Evolutionary conservation across 1,139 yeast genomes (phyloP).

Genomic region (Candida sp.): DNA sequence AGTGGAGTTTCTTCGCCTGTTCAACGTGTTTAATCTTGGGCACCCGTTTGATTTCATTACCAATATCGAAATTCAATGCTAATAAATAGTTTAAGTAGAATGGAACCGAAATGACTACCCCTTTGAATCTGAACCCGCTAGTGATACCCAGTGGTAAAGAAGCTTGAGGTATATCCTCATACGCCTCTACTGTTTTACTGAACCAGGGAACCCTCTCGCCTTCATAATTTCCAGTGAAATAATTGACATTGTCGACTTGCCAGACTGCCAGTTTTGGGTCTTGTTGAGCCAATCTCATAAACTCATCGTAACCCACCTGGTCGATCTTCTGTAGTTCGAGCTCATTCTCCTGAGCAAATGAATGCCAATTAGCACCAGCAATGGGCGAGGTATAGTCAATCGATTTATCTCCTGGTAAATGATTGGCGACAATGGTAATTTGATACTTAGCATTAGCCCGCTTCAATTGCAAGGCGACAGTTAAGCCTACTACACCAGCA

Average conservation of each 20-base stretch:
- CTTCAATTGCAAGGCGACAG: conserved; percentile 32
- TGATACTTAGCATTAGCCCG: conserved; percentile 15
- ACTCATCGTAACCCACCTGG: conserved; percentile 33
- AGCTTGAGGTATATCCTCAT: conserved; percentile 17
- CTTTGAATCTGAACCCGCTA: conserved; percentile 41
- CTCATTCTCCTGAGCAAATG: conserved; percentile 37
- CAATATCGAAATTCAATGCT: conserved; percentile 32
- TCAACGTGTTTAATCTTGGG: conserved; percentile 19
- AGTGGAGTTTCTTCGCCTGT: conserved; percentile 23
- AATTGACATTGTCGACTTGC: conserved; percentile 22
- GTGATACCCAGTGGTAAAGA: conserved; percentile 30
- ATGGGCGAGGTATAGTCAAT: conserved; percentile 36
- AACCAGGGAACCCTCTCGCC: conserved; percentile 40
- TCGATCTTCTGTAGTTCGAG: conserved; percentile 32
- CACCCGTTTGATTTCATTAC: conserved; percentile 32
- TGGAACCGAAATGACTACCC: conserved; percentile 49
- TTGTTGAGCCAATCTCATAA: conserved; percentile 34
- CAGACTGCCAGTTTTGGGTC: conserved; percentile 48
- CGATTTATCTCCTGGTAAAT: conserved; percentile 38
- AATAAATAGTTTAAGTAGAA: conserved; percentile 46
- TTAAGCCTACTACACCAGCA: conserved; percentile 41
- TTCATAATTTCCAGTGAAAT: conserved; percentile 19
- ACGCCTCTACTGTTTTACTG: conserved; percentile 32
- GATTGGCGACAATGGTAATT: conserved; percentile 29
- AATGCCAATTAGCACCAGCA: conserved; percentile 48